A percentile compares a stretch with the other conserved stretches of the same genome.
Evolutionary conservation across 768 basidiomycete genomes (phyloP).

Genomic region (Porpolomopsis calyptriformis): DNA sequence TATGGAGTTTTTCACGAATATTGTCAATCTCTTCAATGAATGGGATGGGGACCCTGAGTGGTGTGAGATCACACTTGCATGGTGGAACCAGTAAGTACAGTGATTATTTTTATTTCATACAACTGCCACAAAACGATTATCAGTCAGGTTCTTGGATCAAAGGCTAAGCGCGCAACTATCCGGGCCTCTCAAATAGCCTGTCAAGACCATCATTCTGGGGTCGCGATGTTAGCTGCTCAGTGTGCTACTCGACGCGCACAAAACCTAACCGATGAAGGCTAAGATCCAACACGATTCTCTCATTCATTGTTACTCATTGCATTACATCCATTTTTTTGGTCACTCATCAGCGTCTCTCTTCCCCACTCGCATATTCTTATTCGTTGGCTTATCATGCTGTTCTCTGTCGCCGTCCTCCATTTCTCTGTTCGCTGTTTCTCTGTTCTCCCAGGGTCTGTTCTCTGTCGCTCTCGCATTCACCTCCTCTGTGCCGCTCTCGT

Average conservation of each 20-base stretch:
- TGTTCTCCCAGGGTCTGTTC: neutral
- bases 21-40: neutral
- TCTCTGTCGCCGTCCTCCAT: too few species aligned
- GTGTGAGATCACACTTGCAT: neutral
- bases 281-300: neutral
- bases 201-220: neutral
- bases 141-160: conserved; percentile 1
- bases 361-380: neutral
- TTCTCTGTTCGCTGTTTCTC: neutral
- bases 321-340: neutral
- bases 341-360: neutral
- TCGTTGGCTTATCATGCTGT: too few species aligned
- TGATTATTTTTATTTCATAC: neutral
- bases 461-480: neutral
- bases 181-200: too few species aligned
- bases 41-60: neutral
- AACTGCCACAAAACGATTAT: neutral
- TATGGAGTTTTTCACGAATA: neutral
- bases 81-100: neutral
- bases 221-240: neutral
- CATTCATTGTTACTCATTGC: neutral
- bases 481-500: neutral
- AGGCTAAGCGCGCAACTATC: too few species aligned
- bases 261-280: too few species aligned
- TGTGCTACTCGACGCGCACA: neutral